These are phyloP conservation scores for Sideroxylon spinosum DNA, from an alignment of 179 eudicot species.

Conservation along the genomic window DNA sequence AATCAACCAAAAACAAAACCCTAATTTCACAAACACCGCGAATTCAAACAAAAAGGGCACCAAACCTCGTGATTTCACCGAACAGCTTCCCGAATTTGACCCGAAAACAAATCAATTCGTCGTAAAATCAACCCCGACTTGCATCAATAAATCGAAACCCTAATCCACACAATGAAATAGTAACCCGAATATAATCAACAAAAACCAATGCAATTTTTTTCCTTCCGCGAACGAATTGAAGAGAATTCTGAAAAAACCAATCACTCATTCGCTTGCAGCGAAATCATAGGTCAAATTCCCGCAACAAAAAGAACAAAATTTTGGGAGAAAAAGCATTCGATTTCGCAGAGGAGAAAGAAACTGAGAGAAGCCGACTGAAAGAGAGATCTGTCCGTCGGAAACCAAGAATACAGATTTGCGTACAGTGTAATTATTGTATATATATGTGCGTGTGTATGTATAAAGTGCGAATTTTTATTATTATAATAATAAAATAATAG, in stretches of 20 bases:
- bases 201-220: not conserved
- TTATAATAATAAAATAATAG: not conserved
- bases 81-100: not conserved
- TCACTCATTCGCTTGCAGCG: not conserved
- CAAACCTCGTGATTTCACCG: not conserved
- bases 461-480: not conserved
- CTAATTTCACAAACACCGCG: slow-evolving; percentile 6
- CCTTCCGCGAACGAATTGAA: not conserved
- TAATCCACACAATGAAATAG: slow-evolving; percentile 2
- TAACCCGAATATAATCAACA: not conserved
- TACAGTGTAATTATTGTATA: not conserved
- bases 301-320: not conserved
- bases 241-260: not conserved
- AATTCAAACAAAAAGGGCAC: not conserved
- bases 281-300: not conserved
- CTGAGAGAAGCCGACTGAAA: not conserved
- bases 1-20: not conserved
- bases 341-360: not conserved
- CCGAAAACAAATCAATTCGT: not conserved
- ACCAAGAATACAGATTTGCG: not conserved
- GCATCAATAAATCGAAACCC: not conserved
- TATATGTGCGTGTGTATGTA: not conserved
- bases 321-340: not conserved
- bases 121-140: not conserved
- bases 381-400: slow-evolving; percentile 19